Base-by-base conservation (phyloP, 2,329 filamentous ascomycete genomes). In the Pseudogymnoascus sp. region DNA sequence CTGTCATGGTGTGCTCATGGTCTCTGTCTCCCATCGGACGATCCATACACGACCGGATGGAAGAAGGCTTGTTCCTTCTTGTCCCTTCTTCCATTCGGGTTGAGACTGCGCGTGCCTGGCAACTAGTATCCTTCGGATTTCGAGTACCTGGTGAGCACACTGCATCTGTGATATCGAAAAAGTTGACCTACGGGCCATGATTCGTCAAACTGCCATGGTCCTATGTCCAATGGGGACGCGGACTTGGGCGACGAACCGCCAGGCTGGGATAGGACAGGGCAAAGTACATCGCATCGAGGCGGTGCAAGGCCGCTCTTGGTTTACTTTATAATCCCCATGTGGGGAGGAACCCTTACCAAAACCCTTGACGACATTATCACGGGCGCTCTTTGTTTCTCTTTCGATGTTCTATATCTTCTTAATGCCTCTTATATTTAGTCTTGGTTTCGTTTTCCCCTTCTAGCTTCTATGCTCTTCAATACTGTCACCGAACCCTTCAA, bases 1-100 rank as follows among this genome's bases (percentile, higher is more conserved):
- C 46, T 56, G 46, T 56, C 46, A 56, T 56, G 46, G 46, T 56
- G 46, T 56, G 46, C 46, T 56, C 46, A 56, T 34, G 46, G 46
- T 34, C 46, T 56, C 28, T 34, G n/a, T 56, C 25, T 18, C 46
- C 46, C 46, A 56, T 56, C 46, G 12, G 46, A 34, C 46, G 46
- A 34, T 5, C 28, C 25, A 56, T 34, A 34, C 12, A 16, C 11
- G 44, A 28, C 44, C 23, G 14, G 7, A 56, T 56, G 25, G 25
- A 34, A 56, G 46, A 56, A 56, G 25, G 46, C 46, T 56, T 56
- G 46, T 56, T 56, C 46, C 25, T 56, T 56, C 28, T 56, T 11
- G 23, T 53, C 25, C 46, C 23, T 53, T 31, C 23, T 53, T 34
- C 25, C 14, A 16, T 18, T n/a, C 46, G n/a, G n/a, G 10, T 18